A percentile compares a stretch with the other conserved stretches of the same genome.
Conservation (phyloP, 768 basidiomycete genomes). For the Podaxis rugospora region DNA sequence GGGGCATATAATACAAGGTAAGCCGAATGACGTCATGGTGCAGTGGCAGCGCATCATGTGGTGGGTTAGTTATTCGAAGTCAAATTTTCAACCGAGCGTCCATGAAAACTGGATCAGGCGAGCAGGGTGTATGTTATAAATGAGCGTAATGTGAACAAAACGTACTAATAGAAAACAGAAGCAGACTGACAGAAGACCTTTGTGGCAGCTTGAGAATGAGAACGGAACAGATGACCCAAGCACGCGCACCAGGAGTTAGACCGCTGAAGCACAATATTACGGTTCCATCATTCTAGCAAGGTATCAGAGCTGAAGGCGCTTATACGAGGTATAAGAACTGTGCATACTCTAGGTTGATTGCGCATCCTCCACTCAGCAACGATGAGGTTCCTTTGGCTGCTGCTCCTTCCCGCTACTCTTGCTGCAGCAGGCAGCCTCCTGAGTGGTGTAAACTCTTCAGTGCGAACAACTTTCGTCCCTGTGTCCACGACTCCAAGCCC, state of each 20-base stretch:
- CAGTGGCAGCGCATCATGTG: neutral
- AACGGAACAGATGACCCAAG: neutral
- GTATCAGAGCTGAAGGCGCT: neutral
- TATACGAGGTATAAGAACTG: constrained; percentile 2
- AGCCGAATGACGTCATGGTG: neutral
- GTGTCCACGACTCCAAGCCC: neutral
- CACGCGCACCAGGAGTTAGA: neutral
- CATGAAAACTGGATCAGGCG: neutral
- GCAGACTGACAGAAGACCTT: neutral
- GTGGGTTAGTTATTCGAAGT: neutral
- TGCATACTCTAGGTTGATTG: neutral
- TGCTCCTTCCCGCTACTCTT: constrained; percentile 2
- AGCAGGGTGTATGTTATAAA: neutral
- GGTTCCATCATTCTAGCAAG: neutral
- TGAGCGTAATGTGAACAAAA: neutral
- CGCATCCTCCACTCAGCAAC: neutral
- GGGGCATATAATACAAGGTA: neutral
- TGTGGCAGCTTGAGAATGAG: neutral
- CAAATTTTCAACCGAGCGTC: neutral
- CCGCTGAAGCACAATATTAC: neutral
- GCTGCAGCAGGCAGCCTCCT: neutral
- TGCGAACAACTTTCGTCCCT: neutral
- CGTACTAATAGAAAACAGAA: neutral
- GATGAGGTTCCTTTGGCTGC: constrained; percentile 5
- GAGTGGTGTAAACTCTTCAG: neutral